phyloP scores from a whole-genome alignment of 2,329 filamentous ascomycete species.

The Colletotrichum orchidophilum region DNA sequence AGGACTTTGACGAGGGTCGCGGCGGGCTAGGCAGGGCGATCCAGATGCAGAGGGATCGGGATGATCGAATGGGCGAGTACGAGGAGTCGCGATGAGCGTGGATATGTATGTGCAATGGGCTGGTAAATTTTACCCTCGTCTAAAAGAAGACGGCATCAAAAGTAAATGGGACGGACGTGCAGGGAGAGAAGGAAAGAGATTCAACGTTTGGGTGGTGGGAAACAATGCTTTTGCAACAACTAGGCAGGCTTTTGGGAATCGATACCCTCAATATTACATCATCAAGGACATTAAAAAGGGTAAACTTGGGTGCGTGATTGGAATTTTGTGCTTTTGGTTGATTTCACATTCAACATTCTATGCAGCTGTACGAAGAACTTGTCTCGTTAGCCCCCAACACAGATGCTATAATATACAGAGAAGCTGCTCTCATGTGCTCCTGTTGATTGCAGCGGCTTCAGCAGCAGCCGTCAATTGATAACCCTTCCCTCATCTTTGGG shows the following conservation, averaged over 20 bases:
- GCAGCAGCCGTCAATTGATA: not conserved
- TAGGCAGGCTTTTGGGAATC: conserved; percentile 24
- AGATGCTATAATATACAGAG: conserved; percentile 24
- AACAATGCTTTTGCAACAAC: conserved; percentile 1
- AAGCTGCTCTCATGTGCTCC: not conserved
- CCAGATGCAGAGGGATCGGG: conserved; percentile 57
- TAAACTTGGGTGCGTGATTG: not conserved
- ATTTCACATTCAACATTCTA: not conserved
- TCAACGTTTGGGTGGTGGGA: not conserved
- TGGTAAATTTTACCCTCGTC: conserved; percentile 51
- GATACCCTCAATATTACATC: conserved; percentile 31
- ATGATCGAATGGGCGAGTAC: conserved; percentile 44
- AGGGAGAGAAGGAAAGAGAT: not conserved
- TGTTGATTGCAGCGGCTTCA: not conserved
- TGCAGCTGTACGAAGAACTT: not conserved
- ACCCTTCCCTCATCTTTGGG: not conserved
- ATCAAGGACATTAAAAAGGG: not conserved
- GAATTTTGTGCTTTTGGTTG: not conserved
- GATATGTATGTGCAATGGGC: not conserved
- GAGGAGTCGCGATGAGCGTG: conserved; percentile 44
- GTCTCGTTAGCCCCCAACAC: not conserved
- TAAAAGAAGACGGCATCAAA: conserved; percentile 42
- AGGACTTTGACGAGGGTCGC: conserved; percentile 95
- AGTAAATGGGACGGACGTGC: not conserved
- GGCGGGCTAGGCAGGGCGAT: conserved; percentile 88